Evolutionary conservation across 176 grass and related monocot species (phyloP), one percentile per base, ranked within the genome.

Genomic region (Phoenix roebelenii): DNA sequence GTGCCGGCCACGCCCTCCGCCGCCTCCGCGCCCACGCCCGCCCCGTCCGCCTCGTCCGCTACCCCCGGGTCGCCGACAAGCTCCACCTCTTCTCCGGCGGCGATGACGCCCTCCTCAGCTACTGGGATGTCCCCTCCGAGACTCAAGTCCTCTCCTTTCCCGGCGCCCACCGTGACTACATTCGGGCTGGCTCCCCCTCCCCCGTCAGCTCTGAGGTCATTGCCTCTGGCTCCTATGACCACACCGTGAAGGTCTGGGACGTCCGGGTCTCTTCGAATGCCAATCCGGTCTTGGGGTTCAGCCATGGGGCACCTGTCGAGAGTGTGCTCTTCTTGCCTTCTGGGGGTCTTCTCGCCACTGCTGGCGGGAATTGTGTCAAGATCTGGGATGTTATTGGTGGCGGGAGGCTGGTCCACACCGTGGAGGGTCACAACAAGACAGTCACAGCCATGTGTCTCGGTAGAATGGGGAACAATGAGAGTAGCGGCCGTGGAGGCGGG

Each of bases 331-430:
- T 97, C 72, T 66, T 97, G 58, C 93, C 93, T 3, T 97, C 87
- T 0, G 93, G 93, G 0, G 93, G 93, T 7, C 70, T 97, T 49
- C 56, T 97, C 5, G 93, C 87, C 18, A 91, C 93, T 0, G 87
- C 93, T 0, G 93, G 93, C 3, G 93, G 87, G 2, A 97, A 88
- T 5, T 68, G 66, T 12, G 81, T 97, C 6, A 97, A 88, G 78
- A 85, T 97, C 57, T 97, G 93, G 93, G 93, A 97, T 22, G 76
- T 88, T 16, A 88, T 97, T 53, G 87, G 77, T 4, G 93, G 93
- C 3, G 93, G 81, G 0, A 83, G 74, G 79, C 52, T 90, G 1
- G 25, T 88, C 25, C 84, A 97, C 52, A 85, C 87, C 0, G 73
- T 91, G 44, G 93, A 97, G 73, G 88, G 84, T 49, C 93, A 97